phyloP scores from a whole-genome alignment of 2,329 filamentous ascomycete species.

The Phaeosphaeria sp. region DNA sequence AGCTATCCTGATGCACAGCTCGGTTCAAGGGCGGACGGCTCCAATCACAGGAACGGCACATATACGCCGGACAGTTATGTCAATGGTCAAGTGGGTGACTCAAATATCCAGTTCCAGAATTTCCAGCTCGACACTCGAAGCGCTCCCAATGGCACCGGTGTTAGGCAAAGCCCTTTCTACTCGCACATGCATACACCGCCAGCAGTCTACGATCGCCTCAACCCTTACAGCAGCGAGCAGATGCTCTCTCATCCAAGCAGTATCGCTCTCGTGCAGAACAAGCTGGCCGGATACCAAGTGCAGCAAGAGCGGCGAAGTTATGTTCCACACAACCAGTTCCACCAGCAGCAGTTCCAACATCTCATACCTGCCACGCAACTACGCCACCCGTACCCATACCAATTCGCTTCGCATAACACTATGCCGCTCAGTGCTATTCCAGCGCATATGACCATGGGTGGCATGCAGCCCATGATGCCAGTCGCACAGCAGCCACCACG shows the following conservation, averaged over 20 bases:
- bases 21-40: constrained; percentile 25
- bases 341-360: constrained; percentile 41
- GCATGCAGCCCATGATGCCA: constrained; percentile 45
- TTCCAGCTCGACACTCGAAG: constrained; percentile 52
- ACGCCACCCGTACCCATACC: constrained; percentile 43
- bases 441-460: constrained; percentile 42
- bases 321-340: constrained; percentile 38
- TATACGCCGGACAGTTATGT: constrained; percentile 47
- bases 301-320: constrained; percentile 48
- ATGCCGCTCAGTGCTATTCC: constrained; percentile 44
- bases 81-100: constrained; percentile 37
- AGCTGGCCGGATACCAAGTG: constrained; percentile 56
- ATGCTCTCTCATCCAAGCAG: constrained; percentile 53
- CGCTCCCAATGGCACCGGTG: constrained; percentile 51
- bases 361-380: constrained; percentile 46
- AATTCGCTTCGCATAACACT: constrained; percentile 45
- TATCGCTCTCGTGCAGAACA: constrained; percentile 55
- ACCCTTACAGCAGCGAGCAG: constrained; percentile 52
- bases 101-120: constrained; percentile 46
- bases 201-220: constrained; percentile 51
- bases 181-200: constrained; percentile 54
- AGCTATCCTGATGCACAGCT: constrained; percentile 31
- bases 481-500: constrained; percentile 48
- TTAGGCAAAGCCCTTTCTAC: constrained; percentile 57
- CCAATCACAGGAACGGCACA: constrained; percentile 28